phyloP scores from a whole-genome alignment of 345 rosid genomes.

The Rhodamnia argentea region DNA sequence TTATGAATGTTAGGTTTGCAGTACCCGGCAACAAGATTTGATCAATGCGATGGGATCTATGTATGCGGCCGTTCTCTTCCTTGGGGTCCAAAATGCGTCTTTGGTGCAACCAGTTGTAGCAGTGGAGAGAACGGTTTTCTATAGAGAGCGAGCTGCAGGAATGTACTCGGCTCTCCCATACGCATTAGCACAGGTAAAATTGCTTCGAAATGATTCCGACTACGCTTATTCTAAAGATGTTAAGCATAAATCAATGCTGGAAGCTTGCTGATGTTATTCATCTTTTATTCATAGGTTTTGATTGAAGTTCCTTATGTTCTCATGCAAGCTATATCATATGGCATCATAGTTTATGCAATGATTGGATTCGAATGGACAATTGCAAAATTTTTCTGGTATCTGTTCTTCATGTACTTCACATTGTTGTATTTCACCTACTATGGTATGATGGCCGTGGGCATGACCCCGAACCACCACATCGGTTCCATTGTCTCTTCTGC shows the following conservation, averaged over 20 bases:
- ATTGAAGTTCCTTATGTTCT: slow-evolving; percentile 31
- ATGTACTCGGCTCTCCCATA: slow-evolving; percentile 45
- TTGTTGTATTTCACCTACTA: slow-evolving; percentile 34
- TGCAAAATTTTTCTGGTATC: slow-evolving; percentile 30
- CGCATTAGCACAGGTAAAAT: slow-evolving; percentile 30
- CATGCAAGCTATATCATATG: slow-evolving; percentile 16
- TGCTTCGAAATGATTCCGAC: not conserved
- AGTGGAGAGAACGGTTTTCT: slow-evolving; percentile 36
- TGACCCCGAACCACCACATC: slow-evolving; percentile 32
- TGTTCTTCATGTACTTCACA: slow-evolving; percentile 39
- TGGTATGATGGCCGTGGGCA: slow-evolving; percentile 31
- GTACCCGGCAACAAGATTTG: not conserved
- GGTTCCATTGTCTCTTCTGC: slow-evolving; percentile 17
- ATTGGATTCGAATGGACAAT: slow-evolving; percentile 29
- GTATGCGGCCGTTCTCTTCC: slow-evolving; percentile 27
- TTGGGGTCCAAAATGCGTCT: slow-evolving; percentile 18
- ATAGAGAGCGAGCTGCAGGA: slow-evolving; percentile 38
- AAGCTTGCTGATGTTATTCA: not conserved
- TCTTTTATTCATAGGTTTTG: slow-evolving; percentile 7
- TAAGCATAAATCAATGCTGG: not conserved
- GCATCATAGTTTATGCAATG: slow-evolving; percentile 23
- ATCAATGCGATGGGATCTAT: slow-evolving; percentile 31
- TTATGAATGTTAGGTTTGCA: not conserved
- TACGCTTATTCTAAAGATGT: not conserved
- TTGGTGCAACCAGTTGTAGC: slow-evolving; percentile 32